Base-by-base conservation (phyloP, 495 filamentous ascomycete species). In the Echria macrotheca region DNA sequence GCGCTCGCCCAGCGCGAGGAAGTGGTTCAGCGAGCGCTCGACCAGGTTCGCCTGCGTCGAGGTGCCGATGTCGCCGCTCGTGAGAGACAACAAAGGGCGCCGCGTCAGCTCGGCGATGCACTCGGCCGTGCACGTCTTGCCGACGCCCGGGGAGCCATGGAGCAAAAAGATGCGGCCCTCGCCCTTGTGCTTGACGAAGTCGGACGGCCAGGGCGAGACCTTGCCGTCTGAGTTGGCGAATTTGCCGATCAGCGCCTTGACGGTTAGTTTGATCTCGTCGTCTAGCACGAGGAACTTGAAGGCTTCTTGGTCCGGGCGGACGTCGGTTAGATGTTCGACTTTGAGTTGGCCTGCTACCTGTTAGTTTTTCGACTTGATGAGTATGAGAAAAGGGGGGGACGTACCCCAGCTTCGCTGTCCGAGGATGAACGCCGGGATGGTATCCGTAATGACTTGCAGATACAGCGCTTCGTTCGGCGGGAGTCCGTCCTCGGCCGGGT, bases 91-190 rank as follows among this genome's bases (percentile, higher is more conserved):
- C 3, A 72, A 62, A 0, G 69, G 69, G 0, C 65, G 70, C 3
- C 45, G 58, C 0, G 66, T 67, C 1, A 69, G 60, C 47, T 71
- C 67, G 29, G 68, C 64, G 3, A 68, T 59, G 38, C 67, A 68
- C 43, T 73, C 69, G 2, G 73, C 74, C 3, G 74, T 77, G 47
- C 59, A 67, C 0, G 72, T 75, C 56, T 76, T 76, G 6, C 74
- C 74, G 0, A 75, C 69, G 0, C 77, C 78, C 1, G 78, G 77
- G 0, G 59, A 64, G 1, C 76, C 78, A 44, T 78, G 73, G 0
- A 82, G 67, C 1, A 81, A 66, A 24, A 81, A 66, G 45, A 76
- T 72, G 5, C 76, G 57, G 1, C 74, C 75, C 15, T 70, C 59
- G 44, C 73, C 73, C 57, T 75, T 75, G 37, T 69, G 67, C 22